Percentiles rank a stretch among this genome's conserved stretches.
Conservation (phyloP, 257 asterid genomes). For the Jaltomata sinuosa region DNA sequence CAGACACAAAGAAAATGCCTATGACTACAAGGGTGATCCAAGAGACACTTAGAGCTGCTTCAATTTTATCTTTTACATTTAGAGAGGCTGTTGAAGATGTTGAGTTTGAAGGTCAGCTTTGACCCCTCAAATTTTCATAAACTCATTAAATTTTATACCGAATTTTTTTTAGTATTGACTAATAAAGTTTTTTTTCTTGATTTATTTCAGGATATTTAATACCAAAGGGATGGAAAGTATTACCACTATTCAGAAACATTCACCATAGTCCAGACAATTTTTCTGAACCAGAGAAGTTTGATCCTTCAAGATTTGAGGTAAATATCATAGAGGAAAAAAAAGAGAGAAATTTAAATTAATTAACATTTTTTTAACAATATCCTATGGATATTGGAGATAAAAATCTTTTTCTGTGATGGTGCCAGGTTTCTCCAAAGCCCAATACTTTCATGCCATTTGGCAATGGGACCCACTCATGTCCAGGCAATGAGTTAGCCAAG, state of each 20-base stretch:
- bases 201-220: conserved; percentile 51
- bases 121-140: background rate
- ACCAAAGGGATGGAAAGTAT: conserved; percentile 97
- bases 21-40: conserved; percentile 57
- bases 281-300: conserved; percentile 90
- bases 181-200: background rate
- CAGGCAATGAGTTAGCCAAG: conserved; percentile 94
- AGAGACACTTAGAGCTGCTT: conserved; percentile 74
- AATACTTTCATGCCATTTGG: conserved; percentile 98
- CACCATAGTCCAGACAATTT: conserved; percentile 92
- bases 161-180: background rate
- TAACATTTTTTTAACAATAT: background rate
- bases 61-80: conserved; percentile 62
- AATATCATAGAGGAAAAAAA: background rate
- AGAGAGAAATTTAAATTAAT: background rate
- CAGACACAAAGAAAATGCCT: conserved; percentile 64
- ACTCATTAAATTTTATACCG: background rate
- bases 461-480: conserved; percentile 83
- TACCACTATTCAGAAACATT: conserved; percentile 86
- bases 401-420: background rate
- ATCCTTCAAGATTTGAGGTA: conserved; percentile 99
- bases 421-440: conserved; percentile 73
- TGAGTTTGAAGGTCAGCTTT: conserved; percentile 53
- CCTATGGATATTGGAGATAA: background rate
- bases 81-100: conserved; percentile 84